phyloP scores from a whole-genome alignment of 1,284 basidiomycete species.

The Xerocomus nothofagi region DNA sequence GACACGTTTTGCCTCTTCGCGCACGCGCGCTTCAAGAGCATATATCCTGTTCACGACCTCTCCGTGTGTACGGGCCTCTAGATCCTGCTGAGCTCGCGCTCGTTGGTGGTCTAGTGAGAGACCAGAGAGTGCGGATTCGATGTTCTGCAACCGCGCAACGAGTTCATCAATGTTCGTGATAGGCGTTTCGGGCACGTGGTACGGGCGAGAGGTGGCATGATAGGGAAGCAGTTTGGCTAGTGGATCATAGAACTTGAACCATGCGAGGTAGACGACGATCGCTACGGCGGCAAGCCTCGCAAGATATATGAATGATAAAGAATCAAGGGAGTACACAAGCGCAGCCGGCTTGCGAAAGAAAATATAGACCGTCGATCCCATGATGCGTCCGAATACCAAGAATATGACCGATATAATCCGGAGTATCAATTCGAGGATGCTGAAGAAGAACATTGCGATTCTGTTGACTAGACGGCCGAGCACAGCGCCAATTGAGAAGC shows the following conservation, averaged over 20 bases:
- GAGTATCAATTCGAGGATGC: constrained; percentile 43
- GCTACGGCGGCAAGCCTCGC: constrained; percentile 40
- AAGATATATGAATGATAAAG: constrained; percentile 33
- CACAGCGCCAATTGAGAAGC: constrained; percentile 47
- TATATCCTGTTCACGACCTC: constrained; percentile 55
- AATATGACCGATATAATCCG: constrained; percentile 28
- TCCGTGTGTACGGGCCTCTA: constrained; percentile 45
- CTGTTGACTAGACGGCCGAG: constrained; percentile 48
- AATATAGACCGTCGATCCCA: constrained; percentile 45
- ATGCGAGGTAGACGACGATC: constrained; percentile 42
- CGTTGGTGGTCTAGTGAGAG: constrained; percentile 56
- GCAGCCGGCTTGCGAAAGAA: constrained; percentile 44
- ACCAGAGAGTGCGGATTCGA: constrained; percentile 62
- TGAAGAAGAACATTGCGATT: constrained; percentile 27
- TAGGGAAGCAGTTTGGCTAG: constrained; percentile 29
- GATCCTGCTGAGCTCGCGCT: constrained; percentile 49
- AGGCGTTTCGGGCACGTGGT: constrained; percentile 55
- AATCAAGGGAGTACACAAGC: constrained; percentile 37
- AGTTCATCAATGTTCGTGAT: constrained; percentile 71
- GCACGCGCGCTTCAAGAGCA: constrained; percentile 56
- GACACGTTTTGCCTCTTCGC: constrained; percentile 50
- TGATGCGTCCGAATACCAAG: constrained; percentile 40
- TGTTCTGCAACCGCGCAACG: constrained; percentile 59
- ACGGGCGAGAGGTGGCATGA: constrained; percentile 29
- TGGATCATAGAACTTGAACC: constrained; percentile 41